Percentiles rank a stretch among this genome's conserved stretches.
These are phyloP conservation scores for Barnettozyma siamensis DNA, from an alignment of 805 yeast genomes.

Conservation along the genomic window DNA sequence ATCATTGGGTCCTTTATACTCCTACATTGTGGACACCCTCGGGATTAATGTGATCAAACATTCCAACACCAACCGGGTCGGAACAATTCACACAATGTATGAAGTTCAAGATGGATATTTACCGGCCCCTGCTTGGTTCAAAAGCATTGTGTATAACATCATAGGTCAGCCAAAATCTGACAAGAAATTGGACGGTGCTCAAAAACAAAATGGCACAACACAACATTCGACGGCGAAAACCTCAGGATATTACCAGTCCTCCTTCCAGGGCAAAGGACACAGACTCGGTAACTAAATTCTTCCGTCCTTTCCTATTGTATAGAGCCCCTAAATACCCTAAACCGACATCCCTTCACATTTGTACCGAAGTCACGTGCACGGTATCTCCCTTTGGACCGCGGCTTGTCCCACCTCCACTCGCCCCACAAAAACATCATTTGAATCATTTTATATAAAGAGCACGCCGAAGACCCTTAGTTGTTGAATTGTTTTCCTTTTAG, in stretches of 20 bases:
- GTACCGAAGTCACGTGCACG: conserved; percentile 3
- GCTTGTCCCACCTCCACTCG: conserved; percentile 5
- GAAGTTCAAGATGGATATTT: conserved; percentile 48
- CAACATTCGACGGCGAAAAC: conserved; percentile 9
- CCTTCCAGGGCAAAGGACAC: conserved; percentile 35
- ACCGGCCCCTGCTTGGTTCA: conserved; percentile 48
- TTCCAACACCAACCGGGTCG: conserved; percentile 26
- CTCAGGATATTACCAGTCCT: conserved; percentile 10
- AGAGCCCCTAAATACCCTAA: background rate
- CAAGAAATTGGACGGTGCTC: conserved; percentile 6
- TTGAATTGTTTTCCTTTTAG: background rate
- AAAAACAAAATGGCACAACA: conserved; percentile 3
- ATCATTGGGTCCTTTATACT: conserved; percentile 39
- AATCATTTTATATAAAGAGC: too few relatives aligned
- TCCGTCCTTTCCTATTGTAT: background rate
- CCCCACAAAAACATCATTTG: conserved; percentile 7
- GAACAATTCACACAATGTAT: conserved; percentile 25
- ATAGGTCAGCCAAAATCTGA: conserved; percentile 10
- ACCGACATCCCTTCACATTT: background rate
- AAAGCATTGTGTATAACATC: conserved; percentile 21
- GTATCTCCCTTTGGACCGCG: conserved; percentile 6
- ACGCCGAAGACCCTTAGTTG: too few relatives aligned
- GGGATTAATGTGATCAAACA: conserved; percentile 19
- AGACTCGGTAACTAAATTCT: conserved; percentile 27
- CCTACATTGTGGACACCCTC: conserved; percentile 20